Percentiles rank a stretch among this genome's conserved stretches.
Evolutionary conservation across 345 rosid species (phyloP).

Genomic region (Gossypium australe): DNA sequence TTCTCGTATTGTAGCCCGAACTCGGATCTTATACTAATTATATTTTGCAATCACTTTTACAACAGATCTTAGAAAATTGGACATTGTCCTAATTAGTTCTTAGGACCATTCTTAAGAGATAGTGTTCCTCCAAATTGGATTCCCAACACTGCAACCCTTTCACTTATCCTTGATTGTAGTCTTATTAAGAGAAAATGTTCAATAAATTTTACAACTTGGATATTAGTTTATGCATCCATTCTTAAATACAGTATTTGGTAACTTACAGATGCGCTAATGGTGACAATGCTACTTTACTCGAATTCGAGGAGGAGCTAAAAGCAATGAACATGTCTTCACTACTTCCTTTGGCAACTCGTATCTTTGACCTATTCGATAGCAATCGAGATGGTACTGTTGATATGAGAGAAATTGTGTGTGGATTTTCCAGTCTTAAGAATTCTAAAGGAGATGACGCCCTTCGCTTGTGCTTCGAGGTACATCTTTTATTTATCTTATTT

Average conservation of each 20-base stretch:
- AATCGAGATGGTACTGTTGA: slow-evolving; percentile 62
- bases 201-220: too few species aligned
- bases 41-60: not conserved
- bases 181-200: not conserved
- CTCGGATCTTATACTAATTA: not conserved
- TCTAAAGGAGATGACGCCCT: slow-evolving; percentile 62
- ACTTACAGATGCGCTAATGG: slow-evolving; percentile 53
- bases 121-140: too few species aligned
- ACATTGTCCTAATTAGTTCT: too few species aligned
- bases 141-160: too few species aligned
- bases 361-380: slow-evolving; percentile 55
- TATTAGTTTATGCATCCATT: too few species aligned
- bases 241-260: not conserved
- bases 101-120: too few species aligned
- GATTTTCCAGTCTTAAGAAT: slow-evolving; percentile 60
- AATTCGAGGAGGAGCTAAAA: slow-evolving; percentile 56
- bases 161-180: not conserved
- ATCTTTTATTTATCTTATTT: not conserved
- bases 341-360: slow-evolving; percentile 52
- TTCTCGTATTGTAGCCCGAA: not conserved
- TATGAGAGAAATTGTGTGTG: slow-evolving; percentile 63
- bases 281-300: slow-evolving; percentile 53
- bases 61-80: too few species aligned
- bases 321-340: slow-evolving; percentile 62
- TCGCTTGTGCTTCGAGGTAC: slow-evolving; percentile 56